Conservation (phyloP, 2,329 filamentous ascomycete species). For the Colletotrichum gloeosporioides region DNA sequence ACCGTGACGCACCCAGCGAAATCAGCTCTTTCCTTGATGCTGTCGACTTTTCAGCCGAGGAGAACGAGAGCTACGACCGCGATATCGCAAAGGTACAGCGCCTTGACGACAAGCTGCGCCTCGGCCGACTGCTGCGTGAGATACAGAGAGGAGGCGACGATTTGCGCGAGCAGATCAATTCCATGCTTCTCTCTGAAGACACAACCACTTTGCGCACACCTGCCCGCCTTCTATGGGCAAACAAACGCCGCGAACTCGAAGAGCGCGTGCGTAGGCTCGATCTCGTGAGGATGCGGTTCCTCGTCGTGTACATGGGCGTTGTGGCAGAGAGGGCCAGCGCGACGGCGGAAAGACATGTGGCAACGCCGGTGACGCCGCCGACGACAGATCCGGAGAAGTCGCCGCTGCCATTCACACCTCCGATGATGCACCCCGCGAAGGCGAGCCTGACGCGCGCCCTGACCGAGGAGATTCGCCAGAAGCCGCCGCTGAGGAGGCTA, state of each 20-base stretch:
- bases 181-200: conserved; percentile 44
- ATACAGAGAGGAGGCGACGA: conserved; percentile 67
- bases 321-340: conserved; percentile 46
- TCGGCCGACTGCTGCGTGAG: conserved; percentile 63
- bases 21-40: conserved; percentile 63
- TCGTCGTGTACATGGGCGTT: conserved; percentile 69
- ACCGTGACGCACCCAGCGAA: conserved; percentile 63
- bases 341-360: conserved; percentile 24
- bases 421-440: conserved; percentile 31
- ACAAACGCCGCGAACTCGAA: conserved; percentile 58
- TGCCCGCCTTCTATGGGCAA: conserved; percentile 64
- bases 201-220: conserved; percentile 46
- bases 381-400: conserved; percentile 36
- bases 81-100: conserved; percentile 63
- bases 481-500: conserved; percentile 56
- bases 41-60: conserved; percentile 65
- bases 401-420: conserved; percentile 27
- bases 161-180: conserved; percentile 64
- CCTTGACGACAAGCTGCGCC: conserved; percentile 67
- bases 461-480: conserved; percentile 48
- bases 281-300: conserved; percentile 67
- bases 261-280: conserved; percentile 65
- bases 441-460: conserved; percentile 42
- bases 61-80: conserved; percentile 69
- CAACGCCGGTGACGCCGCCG: conserved; percentile 9